Conservation (phyloP, 2,329 filamentous ascomycete genomes). For the Bipolaris zeicola region DNA sequence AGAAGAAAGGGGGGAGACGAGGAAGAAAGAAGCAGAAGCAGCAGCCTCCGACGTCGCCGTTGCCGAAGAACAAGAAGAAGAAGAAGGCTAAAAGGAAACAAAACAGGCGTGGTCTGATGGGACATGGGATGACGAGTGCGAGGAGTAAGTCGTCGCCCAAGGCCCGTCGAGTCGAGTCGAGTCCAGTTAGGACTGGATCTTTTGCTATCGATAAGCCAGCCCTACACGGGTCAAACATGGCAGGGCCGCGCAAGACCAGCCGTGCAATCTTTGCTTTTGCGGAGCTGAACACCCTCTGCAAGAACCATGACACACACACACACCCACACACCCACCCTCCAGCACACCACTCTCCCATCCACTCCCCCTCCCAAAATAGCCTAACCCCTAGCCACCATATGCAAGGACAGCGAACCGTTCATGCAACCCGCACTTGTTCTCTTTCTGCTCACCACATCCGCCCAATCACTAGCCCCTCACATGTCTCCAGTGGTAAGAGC, state of each 20-base stretch:
- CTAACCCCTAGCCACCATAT: neutral
- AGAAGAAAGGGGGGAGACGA: too few relatives aligned
- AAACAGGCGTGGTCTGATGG: neutral
- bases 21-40: too few relatives aligned
- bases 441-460: neutral
- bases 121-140: neutral
- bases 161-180: too few relatives aligned
- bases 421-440: slow-evolving; percentile 21
- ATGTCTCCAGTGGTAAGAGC: slow-evolving; percentile 24
- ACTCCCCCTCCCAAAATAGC: slow-evolving; percentile 14
- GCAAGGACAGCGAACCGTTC: slow-evolving; percentile 29
- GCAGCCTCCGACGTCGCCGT: too few relatives aligned
- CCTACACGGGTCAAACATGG: neutral
- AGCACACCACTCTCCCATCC: neutral
- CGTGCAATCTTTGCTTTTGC: slow-evolving; percentile 15
- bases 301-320: slow-evolving; percentile 15
- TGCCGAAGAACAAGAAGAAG: too few relatives aligned
- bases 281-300: slow-evolving; percentile 22
- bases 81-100: neutral
- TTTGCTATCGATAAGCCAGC: slow-evolving; percentile 14
- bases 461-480: slow-evolving; percentile 16
- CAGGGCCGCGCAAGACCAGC: neutral
- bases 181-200: too few relatives aligned
- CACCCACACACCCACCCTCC: too few relatives aligned
- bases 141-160: too few relatives aligned